phyloP scores from a whole-genome alignment of 1,284 basidiomycete genomes.

The Ceratobasidium theobromae region DNA sequence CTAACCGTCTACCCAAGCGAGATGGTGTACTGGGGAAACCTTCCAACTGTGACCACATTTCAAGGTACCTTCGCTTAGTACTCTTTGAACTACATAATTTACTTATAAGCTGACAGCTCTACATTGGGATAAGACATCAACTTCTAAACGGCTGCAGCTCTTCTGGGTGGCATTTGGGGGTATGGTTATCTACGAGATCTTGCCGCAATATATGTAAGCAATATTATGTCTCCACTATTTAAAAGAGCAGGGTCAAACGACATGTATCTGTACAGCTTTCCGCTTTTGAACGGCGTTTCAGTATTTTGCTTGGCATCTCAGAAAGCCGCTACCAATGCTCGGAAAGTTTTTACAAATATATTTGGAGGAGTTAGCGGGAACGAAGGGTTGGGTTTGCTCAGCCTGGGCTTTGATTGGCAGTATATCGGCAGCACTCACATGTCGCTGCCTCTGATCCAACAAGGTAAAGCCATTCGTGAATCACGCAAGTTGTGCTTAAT shows the following conservation, averaged over 20 bases:
- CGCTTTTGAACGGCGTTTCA: constrained; percentile 57
- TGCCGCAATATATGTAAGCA: constrained; percentile 59
- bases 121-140: constrained; percentile 54
- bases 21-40: constrained; percentile 66
- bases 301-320: constrained; percentile 60
- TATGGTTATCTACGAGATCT: constrained; percentile 59
- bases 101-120: constrained; percentile 45
- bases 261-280: constrained; percentile 51
- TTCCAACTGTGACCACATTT: constrained; percentile 62
- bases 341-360: constrained; percentile 59
- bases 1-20: constrained; percentile 68
- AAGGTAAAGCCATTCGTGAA: no score
- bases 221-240: constrained; percentile 22
- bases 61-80: constrained; percentile 48
- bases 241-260: neutral
- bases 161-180: constrained; percentile 61
- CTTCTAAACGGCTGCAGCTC: constrained; percentile 55
- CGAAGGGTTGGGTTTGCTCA: constrained; percentile 62
- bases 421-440: constrained; percentile 59
- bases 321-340: constrained; percentile 47
- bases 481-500: no score
- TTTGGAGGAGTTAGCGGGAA: constrained; percentile 64
- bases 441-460: constrained; percentile 52
- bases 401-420: constrained; percentile 62
- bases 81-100: neutral